Base-by-base conservation (phyloP, 169 alveolate genomes). In the Plasmodium gallinaceum region DNA sequence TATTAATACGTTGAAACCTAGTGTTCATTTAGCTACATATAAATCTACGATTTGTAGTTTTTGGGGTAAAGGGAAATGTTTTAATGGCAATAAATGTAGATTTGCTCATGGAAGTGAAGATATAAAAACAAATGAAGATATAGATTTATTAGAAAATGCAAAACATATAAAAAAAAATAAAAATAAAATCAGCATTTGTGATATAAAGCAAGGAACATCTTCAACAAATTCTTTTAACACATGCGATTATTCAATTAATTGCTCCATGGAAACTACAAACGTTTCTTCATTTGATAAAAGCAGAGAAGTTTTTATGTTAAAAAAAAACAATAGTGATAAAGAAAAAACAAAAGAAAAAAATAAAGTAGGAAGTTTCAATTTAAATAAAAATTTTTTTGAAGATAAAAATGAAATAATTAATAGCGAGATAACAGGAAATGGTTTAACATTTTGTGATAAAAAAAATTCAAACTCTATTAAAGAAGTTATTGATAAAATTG, bases 91-190 rank as follows among this genome's bases (percentile, higher is more conserved):
- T 22, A 70, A 88, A 88, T 93, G 96, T 57, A 78, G 96, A 51
- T 93, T 88, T 68, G 96, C 96, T 18, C 96, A 93, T 57, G 96
- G 96, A 0, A 71, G 7, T 32, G 88, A 90, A 14, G 96, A 93
- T 57, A 68, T 93, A 14, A 76, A 94, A 60, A 80, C 65, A 18
- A 64, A 58, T 54, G 78, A 61, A 60, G 14, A 64, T 9, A 61
- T 75, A 22, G 74, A 73, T 16, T 1, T 43, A 9, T 12, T 83
- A 39, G 74, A 66, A n/a, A 16, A 32, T 42, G 22, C 24, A 22
- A 83, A 68, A 26, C 57, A 37, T 83, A 57, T n/a, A 24, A 68
- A 69, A 48, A 76, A 76, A 37, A 76, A 76, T 65, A 83, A 66
- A 68, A 68, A 37, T 46, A 83, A 83, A 46, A 58, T 43, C 24